Evolutionary conservation across 495 filamentous ascomycete species (phyloP).

Genomic region (Trichocladium antarcticum): DNA sequence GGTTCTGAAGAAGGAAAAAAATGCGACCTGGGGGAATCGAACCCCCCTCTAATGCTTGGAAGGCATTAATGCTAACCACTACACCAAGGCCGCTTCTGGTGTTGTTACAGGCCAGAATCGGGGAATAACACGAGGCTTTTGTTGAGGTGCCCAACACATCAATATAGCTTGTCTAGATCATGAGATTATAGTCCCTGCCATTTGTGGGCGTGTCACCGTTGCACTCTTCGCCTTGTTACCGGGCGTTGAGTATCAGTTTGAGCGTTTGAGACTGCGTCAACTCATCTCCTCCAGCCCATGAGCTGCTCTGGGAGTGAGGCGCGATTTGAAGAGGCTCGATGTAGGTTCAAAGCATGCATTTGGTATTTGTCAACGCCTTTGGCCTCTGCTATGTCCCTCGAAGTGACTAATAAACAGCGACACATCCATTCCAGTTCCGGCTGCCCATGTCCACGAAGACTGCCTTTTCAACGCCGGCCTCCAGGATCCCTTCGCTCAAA

Average conservation of each 20-base stretch:
- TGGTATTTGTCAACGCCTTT: conserved; percentile 4
- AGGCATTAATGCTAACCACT: conserved; percentile 15
- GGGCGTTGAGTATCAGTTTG: too few species aligned
- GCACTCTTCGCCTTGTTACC: too few species aligned
- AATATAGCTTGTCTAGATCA: too few species aligned
- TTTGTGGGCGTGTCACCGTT: too few species aligned
- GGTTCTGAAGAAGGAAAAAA: neutral
- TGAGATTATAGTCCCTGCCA: too few species aligned
- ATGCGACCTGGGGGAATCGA: conserved; percentile 13
- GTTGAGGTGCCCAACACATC: too few species aligned
- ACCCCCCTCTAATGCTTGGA: conserved; percentile 14
- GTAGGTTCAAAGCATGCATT: neutral
- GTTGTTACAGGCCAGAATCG: neutral
- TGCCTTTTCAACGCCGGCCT: conserved; percentile 20
- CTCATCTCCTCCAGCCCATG: too few species aligned
- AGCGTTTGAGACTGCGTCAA: too few species aligned
- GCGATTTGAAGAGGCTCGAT: too few species aligned
- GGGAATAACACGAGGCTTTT: neutral
- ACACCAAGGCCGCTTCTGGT: conserved; percentile 9
- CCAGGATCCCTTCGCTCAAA: conserved; percentile 11
- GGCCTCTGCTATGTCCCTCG: conserved; percentile 2
- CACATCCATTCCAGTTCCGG: neutral
- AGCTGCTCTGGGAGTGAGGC: too few species aligned
- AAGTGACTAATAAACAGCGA: neutral
- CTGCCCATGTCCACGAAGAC: conserved; percentile 5